A percentile compares a stretch with the other conserved stretches of the same genome.
These are phyloP conservation scores for Metarhizium humberi DNA, from an alignment of 2,329 filamentous ascomycete genomes.

Conservation along the genomic window DNA sequence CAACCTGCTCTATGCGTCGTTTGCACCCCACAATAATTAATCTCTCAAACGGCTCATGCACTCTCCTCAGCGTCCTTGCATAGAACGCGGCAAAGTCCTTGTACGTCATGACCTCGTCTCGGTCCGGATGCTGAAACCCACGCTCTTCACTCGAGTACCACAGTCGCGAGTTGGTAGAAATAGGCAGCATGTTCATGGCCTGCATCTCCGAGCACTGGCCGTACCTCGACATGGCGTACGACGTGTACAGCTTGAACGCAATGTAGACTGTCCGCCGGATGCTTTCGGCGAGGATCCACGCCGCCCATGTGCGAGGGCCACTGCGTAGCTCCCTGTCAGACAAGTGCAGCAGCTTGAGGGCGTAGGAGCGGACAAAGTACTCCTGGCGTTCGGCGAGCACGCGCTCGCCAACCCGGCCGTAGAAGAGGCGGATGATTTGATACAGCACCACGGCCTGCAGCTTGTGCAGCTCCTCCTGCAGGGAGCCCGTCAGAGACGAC, in stretches of 20 bases:
- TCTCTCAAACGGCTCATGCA: background rate
- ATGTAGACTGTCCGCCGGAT: conserved; percentile 8
- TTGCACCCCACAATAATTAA: background rate
- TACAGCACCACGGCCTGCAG: conserved; percentile 15
- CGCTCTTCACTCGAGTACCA: background rate
- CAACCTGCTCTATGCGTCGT: background rate
- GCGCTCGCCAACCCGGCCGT: conserved; percentile 13
- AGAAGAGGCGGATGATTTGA: conserved; percentile 15
- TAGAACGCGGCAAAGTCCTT: background rate
- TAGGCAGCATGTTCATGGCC: background rate
- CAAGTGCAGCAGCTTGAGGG: conserved; percentile 2
- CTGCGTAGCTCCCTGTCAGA: conserved; percentile 1
- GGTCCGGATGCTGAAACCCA: background rate
- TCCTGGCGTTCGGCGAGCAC: conserved; percentile 12
- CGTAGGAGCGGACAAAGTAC: conserved; percentile 4
- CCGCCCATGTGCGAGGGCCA: conserved; percentile 3
- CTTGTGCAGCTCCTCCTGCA: conserved; percentile 10
- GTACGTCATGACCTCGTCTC: background rate
- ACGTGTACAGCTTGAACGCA: conserved; percentile 6
- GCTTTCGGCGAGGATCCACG: conserved; percentile 7
- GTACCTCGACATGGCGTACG: background rate
- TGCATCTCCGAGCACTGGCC: background rate
- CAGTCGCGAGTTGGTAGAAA: background rate
- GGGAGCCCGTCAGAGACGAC: too few species aligned
- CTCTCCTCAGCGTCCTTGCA: background rate